Evolutionary conservation across 1,284 basidiomycete species (phyloP).

Genomic region (Coniophora puteana): DNA sequence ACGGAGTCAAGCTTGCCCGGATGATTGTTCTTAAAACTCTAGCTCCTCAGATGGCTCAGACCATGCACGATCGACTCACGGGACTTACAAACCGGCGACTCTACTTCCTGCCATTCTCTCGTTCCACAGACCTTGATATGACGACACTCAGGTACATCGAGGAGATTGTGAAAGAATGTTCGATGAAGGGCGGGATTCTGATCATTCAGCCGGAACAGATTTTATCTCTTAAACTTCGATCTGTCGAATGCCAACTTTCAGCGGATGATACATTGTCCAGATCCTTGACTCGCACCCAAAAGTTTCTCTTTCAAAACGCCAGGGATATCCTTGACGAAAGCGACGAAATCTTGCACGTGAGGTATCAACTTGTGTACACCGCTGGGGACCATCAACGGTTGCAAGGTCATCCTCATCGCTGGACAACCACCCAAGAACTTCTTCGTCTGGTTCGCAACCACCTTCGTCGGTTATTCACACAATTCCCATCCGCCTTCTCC

Average conservation of each 20-base stretch:
- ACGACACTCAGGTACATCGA: no score
- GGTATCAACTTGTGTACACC: conserved; percentile 49
- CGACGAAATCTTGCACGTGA: conserved; percentile 46
- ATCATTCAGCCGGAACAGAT: conserved; percentile 52
- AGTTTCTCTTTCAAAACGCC: conserved; percentile 31
- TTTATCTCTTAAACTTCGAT: conserved; percentile 45
- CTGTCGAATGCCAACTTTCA: conserved; percentile 29
- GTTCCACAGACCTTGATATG: no score
- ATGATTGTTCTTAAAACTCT: conserved; percentile 42
- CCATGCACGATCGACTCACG: conserved; percentile 36
- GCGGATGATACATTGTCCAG: conserved; percentile 13
- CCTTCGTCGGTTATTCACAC: no score
- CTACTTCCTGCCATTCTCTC: neutral
- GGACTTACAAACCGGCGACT: conserved; percentile 15
- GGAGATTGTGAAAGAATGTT: conserved; percentile 36
- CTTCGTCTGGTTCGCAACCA: conserved; percentile 23
- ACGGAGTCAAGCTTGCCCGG: conserved; percentile 36
- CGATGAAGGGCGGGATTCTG: conserved; percentile 36
- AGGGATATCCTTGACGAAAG: conserved; percentile 52
- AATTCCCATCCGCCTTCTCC: no score
- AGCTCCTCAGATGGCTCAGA: conserved; percentile 38
- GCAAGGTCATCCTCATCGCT: conserved; percentile 44
- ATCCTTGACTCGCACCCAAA: conserved; percentile 20
- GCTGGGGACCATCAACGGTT: conserved; percentile 35
- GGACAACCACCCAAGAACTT: conserved; percentile 40